These are phyloP conservation scores for Coniferiporia sulphurascens DNA, from an alignment of 1,284 basidiomycete genomes.

Conservation along the genomic window DNA sequence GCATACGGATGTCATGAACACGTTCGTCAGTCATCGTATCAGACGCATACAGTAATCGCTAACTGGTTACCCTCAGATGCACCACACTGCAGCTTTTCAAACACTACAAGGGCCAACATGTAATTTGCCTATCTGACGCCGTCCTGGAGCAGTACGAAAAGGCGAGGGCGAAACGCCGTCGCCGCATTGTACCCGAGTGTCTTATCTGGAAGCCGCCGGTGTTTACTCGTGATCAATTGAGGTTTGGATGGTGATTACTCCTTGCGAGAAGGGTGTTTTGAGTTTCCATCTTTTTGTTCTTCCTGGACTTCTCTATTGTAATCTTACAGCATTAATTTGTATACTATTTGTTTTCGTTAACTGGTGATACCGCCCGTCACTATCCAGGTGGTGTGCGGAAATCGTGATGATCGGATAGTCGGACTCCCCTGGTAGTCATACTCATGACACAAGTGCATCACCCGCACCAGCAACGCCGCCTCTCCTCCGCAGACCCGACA, in stretches of 20 bases:
- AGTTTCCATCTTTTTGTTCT: background rate
- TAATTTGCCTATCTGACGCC: slow-evolving; percentile 88
- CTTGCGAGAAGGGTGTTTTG: background rate
- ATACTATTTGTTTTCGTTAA: background rate
- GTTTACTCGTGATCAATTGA: slow-evolving; percentile 84
- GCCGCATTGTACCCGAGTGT: slow-evolving; percentile 76
- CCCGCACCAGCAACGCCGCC: background rate
- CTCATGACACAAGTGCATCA: background rate
- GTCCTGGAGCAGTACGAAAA: slow-evolving; percentile 91
- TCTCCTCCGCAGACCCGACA: background rate
- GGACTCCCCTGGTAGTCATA: background rate
- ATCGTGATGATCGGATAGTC: background rate
- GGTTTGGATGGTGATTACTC: slow-evolving; percentile 72
- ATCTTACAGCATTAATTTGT: background rate
- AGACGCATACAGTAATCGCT: slow-evolving; percentile 9
- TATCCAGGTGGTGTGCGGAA: background rate
- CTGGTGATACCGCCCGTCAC: background rate
- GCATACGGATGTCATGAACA: slow-evolving; percentile 96
- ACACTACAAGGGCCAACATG: slow-evolving; percentile 93
- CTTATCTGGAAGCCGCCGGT: slow-evolving; percentile 94
- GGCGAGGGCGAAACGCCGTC: slow-evolving; percentile 72
- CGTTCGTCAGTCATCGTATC: slow-evolving; percentile 52
- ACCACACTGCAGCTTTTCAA: slow-evolving; percentile 94
- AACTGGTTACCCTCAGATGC: slow-evolving; percentile 50
- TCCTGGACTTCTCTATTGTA: slow-evolving; percentile 3